Evolutionary conservation across 2,329 filamentous ascomycete genomes (phyloP), one percentile per base, ranked within the genome.

Genomic region (Trichoderma atrobrunneum): DNA sequence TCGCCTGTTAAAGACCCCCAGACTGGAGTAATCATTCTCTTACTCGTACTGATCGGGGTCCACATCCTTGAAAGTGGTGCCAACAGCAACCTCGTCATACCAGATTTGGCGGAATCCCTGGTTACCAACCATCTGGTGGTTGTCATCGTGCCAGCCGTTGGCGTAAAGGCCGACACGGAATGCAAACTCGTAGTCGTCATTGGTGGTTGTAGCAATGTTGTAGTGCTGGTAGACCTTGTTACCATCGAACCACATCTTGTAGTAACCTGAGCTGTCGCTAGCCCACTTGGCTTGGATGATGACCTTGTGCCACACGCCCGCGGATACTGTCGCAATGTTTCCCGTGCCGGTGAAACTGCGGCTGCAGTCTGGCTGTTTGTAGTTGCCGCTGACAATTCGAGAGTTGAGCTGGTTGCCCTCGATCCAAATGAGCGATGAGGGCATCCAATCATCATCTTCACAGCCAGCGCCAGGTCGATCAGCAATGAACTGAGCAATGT

Each of bases 401-500:
- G 83, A 81, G n/a, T 78, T 76, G 10, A 87, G 81, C 77, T 84
- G 79, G 75, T 83, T 76, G 5, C 83, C 84, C 32, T 78, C 75
- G 66, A 87, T 73, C 82, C 82, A 86, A 56, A 87, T 73, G 85
- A 87, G 85, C 62, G 80, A 82, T 16, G 80, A 81, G 0, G 85
- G 85, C 84, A 86, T 86, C 75, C 78, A 87, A 69, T 82, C 81
- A 72, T 87, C 82, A 64, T 73, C 79, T 65, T 75, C 80, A 74
- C 84, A 85, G 56, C 79, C 78, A 3, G 81, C 78, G 72, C 82
- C 80, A 3, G 78, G 76, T 73, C 86, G 85, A 73, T 86, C 80
- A 62, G 84, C 84, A 75, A 87, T 87, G 78, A 86, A 87, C 77
- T 87, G 85, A 0, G 81, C 84, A 48, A 87, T 76, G 77, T 86